phyloP scores from a whole-genome alignment of 2,329 filamentous ascomycete genomes.

The Remersonia thermophila region DNA sequence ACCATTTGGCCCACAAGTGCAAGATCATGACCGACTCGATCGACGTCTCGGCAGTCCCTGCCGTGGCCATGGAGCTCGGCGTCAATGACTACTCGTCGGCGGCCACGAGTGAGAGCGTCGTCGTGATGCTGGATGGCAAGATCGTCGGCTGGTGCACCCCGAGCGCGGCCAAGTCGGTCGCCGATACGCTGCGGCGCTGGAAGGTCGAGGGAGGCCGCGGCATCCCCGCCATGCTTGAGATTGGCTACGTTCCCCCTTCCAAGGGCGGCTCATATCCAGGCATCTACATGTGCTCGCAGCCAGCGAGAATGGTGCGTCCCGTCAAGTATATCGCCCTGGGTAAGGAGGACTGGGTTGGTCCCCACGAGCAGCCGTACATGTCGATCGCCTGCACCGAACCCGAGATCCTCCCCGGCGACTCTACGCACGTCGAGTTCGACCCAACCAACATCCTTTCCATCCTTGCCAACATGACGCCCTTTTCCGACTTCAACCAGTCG shows the following conservation, averaged over 20 bases:
- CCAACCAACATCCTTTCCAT: slow-evolving; percentile 97
- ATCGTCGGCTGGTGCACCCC: slow-evolving; percentile 86
- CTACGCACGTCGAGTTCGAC: slow-evolving; percentile 86
- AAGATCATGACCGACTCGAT: slow-evolving; percentile 66
- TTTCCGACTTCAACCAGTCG: slow-evolving; percentile 97
- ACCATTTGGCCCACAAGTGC: slow-evolving; percentile 93
- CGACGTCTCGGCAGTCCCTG: slow-evolving; percentile 63
- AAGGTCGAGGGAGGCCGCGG: slow-evolving; percentile 79
- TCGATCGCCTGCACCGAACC: slow-evolving; percentile 84
- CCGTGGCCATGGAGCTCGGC: slow-evolving; percentile 66
- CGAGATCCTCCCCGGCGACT: slow-evolving; percentile 77
- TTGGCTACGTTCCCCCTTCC: slow-evolving; percentile 81
- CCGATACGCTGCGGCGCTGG: slow-evolving; percentile 83
- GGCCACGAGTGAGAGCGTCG: slow-evolving; percentile 69
- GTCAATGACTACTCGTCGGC: slow-evolving; percentile 65
- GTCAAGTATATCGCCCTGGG: slow-evolving; percentile 85
- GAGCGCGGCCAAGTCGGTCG: slow-evolving; percentile 66
- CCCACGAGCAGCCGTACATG: slow-evolving; percentile 97
- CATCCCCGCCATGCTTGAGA: slow-evolving; percentile 74
- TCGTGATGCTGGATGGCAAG: slow-evolving; percentile 79
- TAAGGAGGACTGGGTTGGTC: slow-evolving; percentile 77
- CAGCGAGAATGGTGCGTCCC: slow-evolving; percentile 78
- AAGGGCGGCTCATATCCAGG: slow-evolving; percentile 92
- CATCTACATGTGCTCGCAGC: slow-evolving; percentile 80
- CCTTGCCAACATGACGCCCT: slow-evolving; percentile 95